These are phyloP conservation scores for Triangularia setosa DNA, from an alignment of 2,329 filamentous ascomycete genomes.

Conservation along the genomic window DNA sequence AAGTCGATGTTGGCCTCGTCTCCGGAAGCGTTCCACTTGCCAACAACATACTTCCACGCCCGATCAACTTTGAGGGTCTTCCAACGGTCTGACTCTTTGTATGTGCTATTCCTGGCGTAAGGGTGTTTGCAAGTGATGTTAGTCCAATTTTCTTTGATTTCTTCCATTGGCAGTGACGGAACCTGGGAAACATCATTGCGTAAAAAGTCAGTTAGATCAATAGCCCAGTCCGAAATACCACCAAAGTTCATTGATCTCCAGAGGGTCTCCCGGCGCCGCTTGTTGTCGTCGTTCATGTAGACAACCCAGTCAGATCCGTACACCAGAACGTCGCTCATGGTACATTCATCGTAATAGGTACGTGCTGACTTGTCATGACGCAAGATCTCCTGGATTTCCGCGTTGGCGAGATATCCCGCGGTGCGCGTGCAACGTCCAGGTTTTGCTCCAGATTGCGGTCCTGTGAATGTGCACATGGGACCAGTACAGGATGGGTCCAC, in stretches of 20 bases:
- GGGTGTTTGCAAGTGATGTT: neutral
- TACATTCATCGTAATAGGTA: neutral
- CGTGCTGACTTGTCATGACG: neutral
- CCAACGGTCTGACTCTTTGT: neutral
- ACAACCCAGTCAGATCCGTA: neutral
- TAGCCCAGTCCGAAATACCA: slow-evolving; percentile 7
- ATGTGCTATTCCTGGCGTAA: neutral
- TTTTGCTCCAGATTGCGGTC: neutral
- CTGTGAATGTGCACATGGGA: slow-evolving; percentile 7
- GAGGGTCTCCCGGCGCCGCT: neutral
- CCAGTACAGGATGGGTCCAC: slow-evolving; percentile 5
- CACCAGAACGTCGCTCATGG: neutral
- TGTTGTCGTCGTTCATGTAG: slow-evolving; percentile 5
- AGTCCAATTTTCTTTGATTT: neutral
- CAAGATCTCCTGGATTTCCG: slow-evolving; percentile 13
- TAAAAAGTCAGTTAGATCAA: neutral
- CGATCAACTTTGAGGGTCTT: neutral
- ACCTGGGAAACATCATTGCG: neutral
- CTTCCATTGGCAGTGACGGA: neutral
- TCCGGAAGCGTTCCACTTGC: neutral
- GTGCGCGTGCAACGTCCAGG: slow-evolving; percentile 10
- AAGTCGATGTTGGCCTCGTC: neutral
- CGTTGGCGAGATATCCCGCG: slow-evolving; percentile 11
- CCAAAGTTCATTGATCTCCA: slow-evolving; percentile 6
- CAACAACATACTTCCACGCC: neutral